Conservation (phyloP, 2,329 filamentous ascomycete species). For the Ceratocystis eucalypticola region DNA sequence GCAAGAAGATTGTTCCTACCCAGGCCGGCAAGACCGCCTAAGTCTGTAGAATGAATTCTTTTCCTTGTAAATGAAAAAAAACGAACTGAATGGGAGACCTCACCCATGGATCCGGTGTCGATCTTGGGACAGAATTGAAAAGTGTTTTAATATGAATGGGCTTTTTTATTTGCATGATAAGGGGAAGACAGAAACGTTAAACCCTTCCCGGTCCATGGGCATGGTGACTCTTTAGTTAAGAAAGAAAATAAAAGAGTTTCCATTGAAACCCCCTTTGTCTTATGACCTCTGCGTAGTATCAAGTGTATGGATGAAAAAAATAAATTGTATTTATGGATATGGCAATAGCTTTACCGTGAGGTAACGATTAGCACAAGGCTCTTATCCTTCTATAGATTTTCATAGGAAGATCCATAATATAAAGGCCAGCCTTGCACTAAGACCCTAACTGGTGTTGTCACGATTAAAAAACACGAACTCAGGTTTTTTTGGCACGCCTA, state of each 20-base stretch:
- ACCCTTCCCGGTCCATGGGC: constrained; percentile 13
- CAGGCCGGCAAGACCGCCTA: constrained; percentile 52
- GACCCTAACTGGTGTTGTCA: too few species aligned
- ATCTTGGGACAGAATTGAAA: constrained; percentile 17
- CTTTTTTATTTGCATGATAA: constrained; percentile 8
- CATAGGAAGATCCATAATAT: too few species aligned
- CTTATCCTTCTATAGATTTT: too few species aligned
- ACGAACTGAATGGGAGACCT: constrained; percentile 5
- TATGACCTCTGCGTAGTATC: too few species aligned
- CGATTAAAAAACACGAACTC: too few species aligned
- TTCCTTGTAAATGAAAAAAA: constrained; percentile 2
- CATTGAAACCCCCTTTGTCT: not conserved
- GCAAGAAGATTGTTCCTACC: constrained; percentile 96
- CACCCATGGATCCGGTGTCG: constrained; percentile 16
- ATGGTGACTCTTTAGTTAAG: constrained; percentile 6
- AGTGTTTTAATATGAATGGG: not conserved
- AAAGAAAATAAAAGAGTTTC: constrained; percentile 2
- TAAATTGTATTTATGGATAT: too few species aligned
- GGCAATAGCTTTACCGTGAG: too few species aligned
- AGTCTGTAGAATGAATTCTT: constrained; percentile 6
- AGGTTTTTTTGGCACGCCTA: too few species aligned
- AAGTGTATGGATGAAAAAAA: too few species aligned
- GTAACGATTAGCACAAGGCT: too few species aligned
- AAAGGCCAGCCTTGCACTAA: too few species aligned
- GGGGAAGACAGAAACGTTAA: constrained; percentile 14